These are phyloP conservation scores for Dipodascus albidus DNA, from an alignment of 805 yeast genomes.

Conservation along the genomic window DNA sequence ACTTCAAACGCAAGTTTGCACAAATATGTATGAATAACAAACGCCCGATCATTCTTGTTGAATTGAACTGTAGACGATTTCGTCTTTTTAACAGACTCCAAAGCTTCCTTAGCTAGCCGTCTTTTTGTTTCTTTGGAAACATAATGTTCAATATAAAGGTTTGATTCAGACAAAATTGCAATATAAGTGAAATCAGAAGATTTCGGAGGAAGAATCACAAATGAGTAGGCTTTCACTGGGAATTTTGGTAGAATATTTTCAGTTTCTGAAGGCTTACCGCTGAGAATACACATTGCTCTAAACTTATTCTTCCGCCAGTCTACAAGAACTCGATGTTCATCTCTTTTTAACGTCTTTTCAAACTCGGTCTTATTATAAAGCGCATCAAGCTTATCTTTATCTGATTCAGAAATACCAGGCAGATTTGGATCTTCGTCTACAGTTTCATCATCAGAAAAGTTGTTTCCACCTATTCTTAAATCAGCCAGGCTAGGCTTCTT, in stretches of 20 bases:
- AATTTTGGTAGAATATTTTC: conserved; percentile 20
- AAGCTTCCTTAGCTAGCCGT: conserved; percentile 29
- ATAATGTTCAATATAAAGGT: conserved; percentile 47
- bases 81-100: conserved; percentile 13
- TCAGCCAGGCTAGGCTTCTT: neutral
- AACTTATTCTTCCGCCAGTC: conserved; percentile 61
- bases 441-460: neutral
- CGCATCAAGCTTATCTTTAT: conserved; percentile 36
- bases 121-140: conserved; percentile 30
- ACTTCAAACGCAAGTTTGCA: conserved; percentile 44
- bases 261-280: conserved; percentile 34
- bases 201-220: conserved; percentile 31
- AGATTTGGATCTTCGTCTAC: neutral
- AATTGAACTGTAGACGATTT: conserved; percentile 6
- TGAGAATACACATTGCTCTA: conserved; percentile 45
- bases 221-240: conserved; percentile 23
- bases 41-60: conserved; percentile 31
- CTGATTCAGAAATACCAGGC: conserved; percentile 16
- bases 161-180: conserved; percentile 34
- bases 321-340: conserved; percentile 52
- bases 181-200: conserved; percentile 35
- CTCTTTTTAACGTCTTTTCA: conserved; percentile 29
- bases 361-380: conserved; percentile 42
- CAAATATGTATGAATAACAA: conserved; percentile 38
- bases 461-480: neutral